Conservation (phyloP, 148 eudicot genomes). For the Cornus controversa region DNA sequence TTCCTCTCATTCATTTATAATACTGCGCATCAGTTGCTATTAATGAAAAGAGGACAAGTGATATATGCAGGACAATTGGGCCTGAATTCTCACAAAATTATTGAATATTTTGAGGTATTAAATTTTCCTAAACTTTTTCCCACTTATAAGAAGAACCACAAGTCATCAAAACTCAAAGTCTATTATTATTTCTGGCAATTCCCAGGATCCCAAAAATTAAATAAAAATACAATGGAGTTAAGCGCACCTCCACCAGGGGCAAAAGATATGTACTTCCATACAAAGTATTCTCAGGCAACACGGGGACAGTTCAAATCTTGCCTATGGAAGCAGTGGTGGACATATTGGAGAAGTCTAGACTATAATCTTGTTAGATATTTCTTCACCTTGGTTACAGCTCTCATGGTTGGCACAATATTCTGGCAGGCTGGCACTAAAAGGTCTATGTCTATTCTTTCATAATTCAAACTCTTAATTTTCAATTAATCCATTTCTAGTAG, state of each 20-base stretch:
- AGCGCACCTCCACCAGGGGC: constrained; percentile 43
- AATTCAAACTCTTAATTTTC: background rate
- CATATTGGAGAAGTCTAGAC: too few relatives aligned
- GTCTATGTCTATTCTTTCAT: constrained; percentile 1
- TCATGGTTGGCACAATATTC: constrained; percentile 45
- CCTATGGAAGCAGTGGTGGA: too few relatives aligned
- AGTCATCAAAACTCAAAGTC: background rate
- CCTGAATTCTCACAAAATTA: too few relatives aligned
- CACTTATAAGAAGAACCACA: too few relatives aligned
- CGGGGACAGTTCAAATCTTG: too few relatives aligned
- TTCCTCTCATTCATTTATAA: too few relatives aligned
- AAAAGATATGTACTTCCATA: constrained; percentile 35
- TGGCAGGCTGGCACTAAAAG: constrained; percentile 39
- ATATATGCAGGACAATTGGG: too few relatives aligned
- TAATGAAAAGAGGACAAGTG: too few relatives aligned
- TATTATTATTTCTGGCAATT: constrained; percentile 18
- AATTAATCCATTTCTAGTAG: background rate
- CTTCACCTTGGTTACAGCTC: constrained; percentile 29
- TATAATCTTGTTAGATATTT: too few relatives aligned
- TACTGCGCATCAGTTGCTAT: too few relatives aligned
- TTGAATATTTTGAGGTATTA: too few relatives aligned
- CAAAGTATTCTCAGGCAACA: constrained; percentile 33
- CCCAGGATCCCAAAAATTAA: constrained; percentile 41
- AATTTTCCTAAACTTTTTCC: too few relatives aligned
- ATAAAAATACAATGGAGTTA: constrained; percentile 47